Evolutionary conservation across 805 yeast genomes (phyloP), one percentile per base, ranked within the genome.

Genomic region (Saturnispora kantuleensis): DNA sequence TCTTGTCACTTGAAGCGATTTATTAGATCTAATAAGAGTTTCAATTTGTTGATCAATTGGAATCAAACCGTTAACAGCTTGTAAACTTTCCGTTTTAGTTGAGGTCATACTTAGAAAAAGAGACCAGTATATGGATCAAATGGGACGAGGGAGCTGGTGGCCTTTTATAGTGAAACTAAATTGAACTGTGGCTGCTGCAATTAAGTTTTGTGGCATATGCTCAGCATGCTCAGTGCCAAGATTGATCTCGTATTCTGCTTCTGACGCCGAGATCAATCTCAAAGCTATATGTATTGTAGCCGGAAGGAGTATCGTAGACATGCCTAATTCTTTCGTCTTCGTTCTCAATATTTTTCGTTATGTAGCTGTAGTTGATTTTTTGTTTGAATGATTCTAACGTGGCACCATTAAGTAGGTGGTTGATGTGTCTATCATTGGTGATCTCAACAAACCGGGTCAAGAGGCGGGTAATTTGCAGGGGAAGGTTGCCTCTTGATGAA

Each of bases 371-470:
- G 13, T 55, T 45, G 6, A 56, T 43, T 15, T 34, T 28, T 8
- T 26, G 16, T 30, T 50, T 51, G 5, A 47, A 32, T 5, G 39
- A 26, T 1, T 38, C 41, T 0, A 49, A 3, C 16, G 42, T 36
- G 1, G 32, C 8, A 4, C 18, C 21, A 10, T 41, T 17, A 3
- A 58, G 17, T 8, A 55, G 44, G 2, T 36, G 11, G 10, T 33
- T 6, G 9, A 57, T 16, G 10, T 41, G 44, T 6, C 33, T 18
- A 39, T 58, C 60, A 1, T 49, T 34, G 4, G 57, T 52, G 5
- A 11, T 7, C 4, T 31, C 12, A 1, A 49, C 35, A 2, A 54
- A 44, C 3, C 21, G 7, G 4, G 34, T n/a, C 8, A 60, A 30
- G 15, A 51, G 39, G 1, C 31, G 30, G 3, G 13, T 30, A 1